Evolutionary conservation across 441 rosid species (phyloP).

Genomic region (Corymbia citriodora): DNA sequence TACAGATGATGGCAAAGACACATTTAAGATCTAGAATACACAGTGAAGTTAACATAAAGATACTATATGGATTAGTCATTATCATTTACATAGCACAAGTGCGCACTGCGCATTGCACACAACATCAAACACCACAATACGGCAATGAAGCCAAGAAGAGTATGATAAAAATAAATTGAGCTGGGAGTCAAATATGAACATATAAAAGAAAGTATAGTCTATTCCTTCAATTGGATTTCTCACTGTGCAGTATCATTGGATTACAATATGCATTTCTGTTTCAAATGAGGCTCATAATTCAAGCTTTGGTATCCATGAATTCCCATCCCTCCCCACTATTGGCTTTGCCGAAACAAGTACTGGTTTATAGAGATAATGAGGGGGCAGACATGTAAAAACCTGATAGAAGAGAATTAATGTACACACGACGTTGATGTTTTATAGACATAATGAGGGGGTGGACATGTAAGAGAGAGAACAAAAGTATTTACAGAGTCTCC

Average conservation of each 20-base stretch:
- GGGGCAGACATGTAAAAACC: too few species aligned
- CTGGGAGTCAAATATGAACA: background rate
- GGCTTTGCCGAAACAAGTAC: too few species aligned
- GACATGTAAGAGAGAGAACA: background rate
- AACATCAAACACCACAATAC: background rate
- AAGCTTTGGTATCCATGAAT: too few species aligned
- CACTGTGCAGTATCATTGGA: background rate
- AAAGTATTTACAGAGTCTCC: background rate
- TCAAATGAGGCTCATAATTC: too few species aligned
- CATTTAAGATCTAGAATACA: slow-evolving; percentile 78
- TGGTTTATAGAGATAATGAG: too few species aligned
- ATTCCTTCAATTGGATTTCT: background rate
- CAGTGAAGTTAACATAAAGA: background rate
- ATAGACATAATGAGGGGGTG: background rate
- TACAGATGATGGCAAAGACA: slow-evolving; percentile 89
- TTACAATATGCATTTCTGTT: background rate
- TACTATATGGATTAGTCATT: background rate
- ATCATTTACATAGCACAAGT: background rate
- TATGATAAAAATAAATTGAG: background rate
- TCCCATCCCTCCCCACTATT: too few species aligned
- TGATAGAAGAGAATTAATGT: background rate
- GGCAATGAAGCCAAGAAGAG: background rate
- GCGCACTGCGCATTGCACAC: background rate
- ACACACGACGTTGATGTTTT: too few species aligned
- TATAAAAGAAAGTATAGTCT: background rate